Evolutionary conservation across 805 yeast species (phyloP), one percentile per base, ranked within the genome.

Genomic region (Candida succiphila): DNA sequence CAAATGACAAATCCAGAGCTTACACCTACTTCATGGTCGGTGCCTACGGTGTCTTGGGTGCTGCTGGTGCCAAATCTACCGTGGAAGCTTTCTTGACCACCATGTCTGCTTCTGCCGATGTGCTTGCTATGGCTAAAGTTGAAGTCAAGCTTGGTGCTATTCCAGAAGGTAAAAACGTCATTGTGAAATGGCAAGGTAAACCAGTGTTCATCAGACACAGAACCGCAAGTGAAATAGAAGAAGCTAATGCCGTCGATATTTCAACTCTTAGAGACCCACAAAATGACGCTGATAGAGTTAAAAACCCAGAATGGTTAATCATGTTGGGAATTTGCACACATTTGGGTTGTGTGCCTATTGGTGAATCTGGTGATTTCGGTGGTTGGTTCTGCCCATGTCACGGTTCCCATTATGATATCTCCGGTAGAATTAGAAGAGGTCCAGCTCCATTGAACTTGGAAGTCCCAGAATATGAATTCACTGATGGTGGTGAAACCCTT

Each of bases 321-420:
- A 92, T 92, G 99, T 65, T 92, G 68, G 99, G 99, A 69, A 89
- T 92, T 63, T 92, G 99, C 75, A 92, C 99, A 48, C 99, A 92
- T 65, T 79, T 92, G 73, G 99, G 99, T 64, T 92, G 99, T 81
- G 99, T 92, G 42, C 99, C 99, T 49, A 92, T 92, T 56, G 99
- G 99, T 61, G 97, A 92, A 71, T 80, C 96, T 48, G 99, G 99
- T 69, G 99, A 92, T 66, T 92, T 75, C 53, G 97, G 96, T 62
- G 99, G 99, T 62, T 92, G 99, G 99, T 92, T 92, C 89, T 92
- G 98, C 68, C 98, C 99, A 47, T 92, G 98, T 73, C 99, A 94
- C 75, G 99, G 98, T 76, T 89, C 97, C 59, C 98, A 94, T 67
- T 92, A 92, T 68, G 98, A 92, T 69, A 94, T 94, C 69, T 88